These are phyloP conservation scores for Fusarium napiforme DNA, from an alignment of 2,329 filamentous ascomycete species.

Conservation along the genomic window DNA sequence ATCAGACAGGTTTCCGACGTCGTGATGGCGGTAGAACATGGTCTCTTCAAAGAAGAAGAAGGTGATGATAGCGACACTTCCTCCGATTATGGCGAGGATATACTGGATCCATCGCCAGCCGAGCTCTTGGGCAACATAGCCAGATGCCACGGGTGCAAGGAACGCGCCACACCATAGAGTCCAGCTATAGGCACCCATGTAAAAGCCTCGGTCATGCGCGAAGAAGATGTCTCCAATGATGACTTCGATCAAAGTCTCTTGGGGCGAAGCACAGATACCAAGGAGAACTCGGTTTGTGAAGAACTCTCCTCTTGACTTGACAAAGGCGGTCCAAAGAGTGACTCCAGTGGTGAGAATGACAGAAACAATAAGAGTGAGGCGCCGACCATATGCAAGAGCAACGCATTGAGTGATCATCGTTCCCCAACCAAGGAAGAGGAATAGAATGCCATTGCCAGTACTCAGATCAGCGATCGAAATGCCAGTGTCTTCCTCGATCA, in stretches of 20 bases:
- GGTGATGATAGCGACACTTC: slow-evolving; percentile 8
- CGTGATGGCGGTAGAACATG: slow-evolving; percentile 32
- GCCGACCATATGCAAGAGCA: neutral
- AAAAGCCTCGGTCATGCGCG: slow-evolving; percentile 41
- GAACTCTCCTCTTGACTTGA: slow-evolving; percentile 38
- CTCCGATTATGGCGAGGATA: slow-evolving; percentile 34
- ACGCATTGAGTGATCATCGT: neutral
- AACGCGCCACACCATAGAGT: slow-evolving; percentile 42
- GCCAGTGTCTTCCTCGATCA: slow-evolving; percentile 40
- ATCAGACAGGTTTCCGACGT: neutral
- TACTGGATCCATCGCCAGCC: slow-evolving; percentile 43
- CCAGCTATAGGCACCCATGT: slow-evolving; percentile 42
- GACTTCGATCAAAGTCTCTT: slow-evolving; percentile 31
- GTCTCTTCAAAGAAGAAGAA: slow-evolving; percentile 44
- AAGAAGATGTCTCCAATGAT: slow-evolving; percentile 7
- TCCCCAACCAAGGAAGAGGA: neutral
- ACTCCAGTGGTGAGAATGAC: slow-evolving; percentile 27
- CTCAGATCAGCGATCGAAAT: slow-evolving; percentile 42
- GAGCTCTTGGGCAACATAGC: slow-evolving; percentile 34
- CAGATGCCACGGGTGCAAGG: slow-evolving; percentile 39
- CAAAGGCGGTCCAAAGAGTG: slow-evolving; percentile 38
- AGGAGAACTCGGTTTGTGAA: slow-evolving; percentile 39
- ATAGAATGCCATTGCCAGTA: neutral
- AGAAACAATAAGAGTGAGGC: slow-evolving; percentile 19
- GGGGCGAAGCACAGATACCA: slow-evolving; percentile 37